Base-by-base conservation (phyloP, 495 filamentous ascomycete species). In the Xylaria palmicola region DNA sequence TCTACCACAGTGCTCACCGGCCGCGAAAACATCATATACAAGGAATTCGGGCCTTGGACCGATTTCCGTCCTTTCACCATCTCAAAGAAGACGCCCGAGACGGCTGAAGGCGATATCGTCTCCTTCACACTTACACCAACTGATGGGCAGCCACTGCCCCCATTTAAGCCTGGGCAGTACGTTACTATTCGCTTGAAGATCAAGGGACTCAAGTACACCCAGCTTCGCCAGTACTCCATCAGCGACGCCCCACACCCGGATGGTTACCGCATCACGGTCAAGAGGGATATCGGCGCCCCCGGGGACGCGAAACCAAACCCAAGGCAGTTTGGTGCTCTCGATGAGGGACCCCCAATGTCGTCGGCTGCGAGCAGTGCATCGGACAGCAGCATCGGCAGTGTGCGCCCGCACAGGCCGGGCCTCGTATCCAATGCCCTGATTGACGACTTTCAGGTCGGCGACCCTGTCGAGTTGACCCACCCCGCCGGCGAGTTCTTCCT, bases 191-290 rank as follows among this genome's bases (percentile, higher is more conserved):
- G 82, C 64, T 62, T 85, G 10, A 68, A 71, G 44, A 84, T 90
- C 0, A 84, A 84, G 0, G 74, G 81, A 34, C 77, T 90, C 34
- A 76, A 81, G 37, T 79, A 85, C 67, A 66, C 74, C 20, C 89
- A 92, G 73, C 81, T 83, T 55, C 74, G 89, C 51, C 88, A 91
- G 77, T 92, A 90, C 74, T 87, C 84, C 39, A 79, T 92, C 52
- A 86, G 83, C 73, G 85, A 88, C 65, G 79, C 80, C 43, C 86
- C 86, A 0, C 65, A 68, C 2, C 64, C 75, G 6, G 77, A 81
- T 27, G 83, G 86, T 69, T 90, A 89, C 77, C 82, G 88, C 52
- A 85, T 91, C 72, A 86, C 81, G 58, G 83, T 92, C 48, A 90
- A 90, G 80, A 77, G 73, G 59, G 88, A 92, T 56, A 66, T 71